A percentile compares a stretch with the other conserved stretches of the same genome.
Conservation (phyloP, 768 basidiomycete species). For the Calvatia gigantea region DNA sequence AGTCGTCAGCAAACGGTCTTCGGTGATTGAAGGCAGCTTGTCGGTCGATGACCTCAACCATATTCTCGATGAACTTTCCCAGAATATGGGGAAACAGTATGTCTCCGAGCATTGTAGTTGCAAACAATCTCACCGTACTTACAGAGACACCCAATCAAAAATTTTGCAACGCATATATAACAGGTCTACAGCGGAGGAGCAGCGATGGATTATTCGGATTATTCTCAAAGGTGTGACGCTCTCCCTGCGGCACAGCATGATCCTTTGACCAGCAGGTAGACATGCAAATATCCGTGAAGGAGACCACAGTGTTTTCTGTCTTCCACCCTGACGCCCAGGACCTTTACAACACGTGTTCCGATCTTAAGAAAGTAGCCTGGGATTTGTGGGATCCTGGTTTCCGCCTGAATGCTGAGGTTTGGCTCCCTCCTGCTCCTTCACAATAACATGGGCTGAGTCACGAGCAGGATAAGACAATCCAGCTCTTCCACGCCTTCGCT, state of each 20-base stretch:
- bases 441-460: not conserved
- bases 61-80: slow-evolving; percentile 73
- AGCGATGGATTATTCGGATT: slow-evolving; percentile 94
- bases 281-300: slow-evolving; percentile 89
- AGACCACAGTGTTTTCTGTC: slow-evolving; percentile 86
- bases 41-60: slow-evolving; percentile 84
- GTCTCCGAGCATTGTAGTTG: slow-evolving; percentile 17
- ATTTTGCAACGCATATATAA: slow-evolving; percentile 78
- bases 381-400: slow-evolving; percentile 75
- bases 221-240: slow-evolving; percentile 77
- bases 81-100: slow-evolving; percentile 73
- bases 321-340: slow-evolving; percentile 95
- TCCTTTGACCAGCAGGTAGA: slow-evolving; percentile 43
- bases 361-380: slow-evolving; percentile 91
- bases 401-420: slow-evolving; percentile 61
- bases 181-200: slow-evolving; percentile 79
- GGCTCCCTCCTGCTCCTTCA: not conserved
- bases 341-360: slow-evolving; percentile 94
- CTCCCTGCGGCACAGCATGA: not conserved
- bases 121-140: not conserved
- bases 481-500: slow-evolving; percentile 82
- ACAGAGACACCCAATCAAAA: slow-evolving; percentile 70
- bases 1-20: slow-evolving; percentile 81
- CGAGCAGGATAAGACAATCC: slow-evolving; percentile 74
- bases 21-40: slow-evolving; percentile 68